Evolutionary conservation across 495 filamentous ascomycete species (phyloP), one percentile per base, ranked within the genome.

Genomic region (Astrocystis sublimbata): DNA sequence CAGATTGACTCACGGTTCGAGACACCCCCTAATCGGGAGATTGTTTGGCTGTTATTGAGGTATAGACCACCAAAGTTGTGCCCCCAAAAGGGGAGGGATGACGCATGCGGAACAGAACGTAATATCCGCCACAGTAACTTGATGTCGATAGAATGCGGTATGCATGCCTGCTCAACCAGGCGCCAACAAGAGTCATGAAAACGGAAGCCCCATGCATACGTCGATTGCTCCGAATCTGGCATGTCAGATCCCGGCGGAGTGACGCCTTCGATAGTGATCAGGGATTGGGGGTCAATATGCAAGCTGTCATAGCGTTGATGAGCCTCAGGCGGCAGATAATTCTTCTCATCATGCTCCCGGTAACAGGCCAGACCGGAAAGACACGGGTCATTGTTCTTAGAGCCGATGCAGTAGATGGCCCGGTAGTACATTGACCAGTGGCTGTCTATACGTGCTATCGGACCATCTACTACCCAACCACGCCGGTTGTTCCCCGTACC

Each of bases 121-220:
- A 63, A 35, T 23, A 63, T 52, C 6, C 61, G 54, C 61, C 61
- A 63, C 24, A 63, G 46, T 6, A 36, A 28, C 43, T 49, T 58
- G 21, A 63, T 12, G 30, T 63, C 26, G n/a, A 58, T 54, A 2
- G 42, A 17, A 1, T 50, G 6, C 7, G 61, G 61, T 17, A 43
- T 36, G 33, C 30, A 28, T 5, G 61, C 61, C 54, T 63, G 61
- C 19, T 58, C 46, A 26, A 58, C 30, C 15, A 63, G n/a, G 4
- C 15, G n/a, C 61, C 61, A 63, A 28, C 61, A 63, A 8, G 61
- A 49, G 1, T 63, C 61, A 43, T 63, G 61, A 13, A 63, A 63
- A 8, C 26, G 45, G 17, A 63, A 63, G 0, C 61, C 61, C 53
- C 61, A 63, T 10, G 54, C 52, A 42, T 49, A 57, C 3, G 1